Conservation (phyloP, 495 filamentous ascomycete genomes). For the Viridothelium virens region DNA sequence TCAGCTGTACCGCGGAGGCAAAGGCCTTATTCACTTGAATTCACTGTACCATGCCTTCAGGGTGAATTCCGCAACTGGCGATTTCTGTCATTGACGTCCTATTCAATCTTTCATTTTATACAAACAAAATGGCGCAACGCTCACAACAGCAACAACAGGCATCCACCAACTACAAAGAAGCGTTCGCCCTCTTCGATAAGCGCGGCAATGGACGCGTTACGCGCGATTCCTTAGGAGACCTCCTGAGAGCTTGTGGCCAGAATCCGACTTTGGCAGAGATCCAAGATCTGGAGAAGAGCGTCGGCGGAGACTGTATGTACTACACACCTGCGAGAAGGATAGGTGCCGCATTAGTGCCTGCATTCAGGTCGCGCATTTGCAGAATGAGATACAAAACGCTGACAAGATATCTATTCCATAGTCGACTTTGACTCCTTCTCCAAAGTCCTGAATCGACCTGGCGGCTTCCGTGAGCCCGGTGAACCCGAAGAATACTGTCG, state of each 20-base stretch:
- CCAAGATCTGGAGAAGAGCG: conserved; percentile 72
- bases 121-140: conserved; percentile 6
- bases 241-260: conserved; percentile 93
- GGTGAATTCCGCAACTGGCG: not conserved
- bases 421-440: conserved; percentile 97
- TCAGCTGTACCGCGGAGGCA: not conserved
- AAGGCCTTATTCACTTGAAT: not conserved
- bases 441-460: conserved; percentile 91
- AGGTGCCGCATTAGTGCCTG: not conserved
- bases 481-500: conserved; percentile 97
- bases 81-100: not conserved
- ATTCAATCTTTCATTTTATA: not conserved
- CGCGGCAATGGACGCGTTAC: conserved; percentile 86
- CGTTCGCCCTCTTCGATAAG: conserved; percentile 98
- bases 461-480: conserved; percentile 94
- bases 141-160: conserved; percentile 47
- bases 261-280: conserved; percentile 95
- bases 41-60: not conserved
- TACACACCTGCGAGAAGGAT: not conserved
- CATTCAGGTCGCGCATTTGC: no score
- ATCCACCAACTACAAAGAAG: conserved; percentile 99
- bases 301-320: conserved; percentile 80
- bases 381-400: no score
- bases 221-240: conserved; percentile 79
- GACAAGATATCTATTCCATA: conserved; percentile 31